These are phyloP conservation scores for Nakazawaea populi DNA, from an alignment of 805 yeast species.

Conservation along the genomic window DNA sequence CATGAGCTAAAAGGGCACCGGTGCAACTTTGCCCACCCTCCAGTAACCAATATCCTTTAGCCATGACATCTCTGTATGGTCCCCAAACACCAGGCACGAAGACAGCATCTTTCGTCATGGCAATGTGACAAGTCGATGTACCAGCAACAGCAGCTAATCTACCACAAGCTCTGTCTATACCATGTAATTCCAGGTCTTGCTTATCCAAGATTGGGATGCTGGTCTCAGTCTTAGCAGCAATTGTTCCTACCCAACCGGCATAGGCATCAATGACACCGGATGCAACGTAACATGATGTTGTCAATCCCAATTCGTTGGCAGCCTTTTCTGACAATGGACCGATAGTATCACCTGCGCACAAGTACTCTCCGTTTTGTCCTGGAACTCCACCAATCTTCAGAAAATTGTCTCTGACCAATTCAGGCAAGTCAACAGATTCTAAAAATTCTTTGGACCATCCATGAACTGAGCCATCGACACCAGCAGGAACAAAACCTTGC, in stretches of 20 bases:
- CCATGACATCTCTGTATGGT: constrained; percentile 89
- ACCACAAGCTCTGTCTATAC: constrained; percentile 63
- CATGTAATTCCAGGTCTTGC: constrained; percentile 37
- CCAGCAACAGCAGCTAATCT: constrained; percentile 98
- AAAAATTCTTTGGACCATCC: constrained; percentile 92
- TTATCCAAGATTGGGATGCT: constrained; percentile 46
- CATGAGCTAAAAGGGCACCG: constrained; percentile 89
- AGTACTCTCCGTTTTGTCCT: constrained; percentile 62
- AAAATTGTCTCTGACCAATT: constrained; percentile 72
- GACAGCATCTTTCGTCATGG: constrained; percentile 74
- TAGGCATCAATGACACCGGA: constrained; percentile 97
- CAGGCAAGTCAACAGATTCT: constrained; percentile 61
- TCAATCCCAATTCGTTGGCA: constrained; percentile 80
- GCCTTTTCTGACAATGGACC: constrained; percentile 63
- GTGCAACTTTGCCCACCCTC: constrained; percentile 99
- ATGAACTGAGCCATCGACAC: constrained; percentile 76
- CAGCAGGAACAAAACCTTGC: constrained; percentile 90
- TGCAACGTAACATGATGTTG: constrained; percentile 78
- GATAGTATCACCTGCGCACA: constrained; percentile 86
- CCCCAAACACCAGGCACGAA: constrained; percentile 99
- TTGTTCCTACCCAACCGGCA: constrained; percentile 98
- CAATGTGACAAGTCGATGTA: constrained; percentile 94
- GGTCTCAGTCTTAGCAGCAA: constrained; percentile 77
- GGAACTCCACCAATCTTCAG: constrained; percentile 80
- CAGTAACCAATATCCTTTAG: constrained; percentile 90